Evolutionary conservation across 495 filamentous ascomycete species (phyloP), one percentile per base, ranked within the genome.

Genomic region (Xylona heveae): DNA sequence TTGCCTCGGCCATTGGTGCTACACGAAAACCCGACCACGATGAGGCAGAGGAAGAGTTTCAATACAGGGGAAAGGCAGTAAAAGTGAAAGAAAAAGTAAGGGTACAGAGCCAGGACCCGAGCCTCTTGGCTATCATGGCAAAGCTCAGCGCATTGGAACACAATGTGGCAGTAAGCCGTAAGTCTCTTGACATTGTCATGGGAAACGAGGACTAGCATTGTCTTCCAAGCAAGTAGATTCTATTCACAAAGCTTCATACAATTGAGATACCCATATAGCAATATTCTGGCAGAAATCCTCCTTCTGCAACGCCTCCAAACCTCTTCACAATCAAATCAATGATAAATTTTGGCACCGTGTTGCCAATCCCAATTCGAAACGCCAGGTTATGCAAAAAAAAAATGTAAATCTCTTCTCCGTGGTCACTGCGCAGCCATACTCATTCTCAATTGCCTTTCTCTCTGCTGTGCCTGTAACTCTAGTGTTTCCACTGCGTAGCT

Each of bases 71-170:
- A 0, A 58, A 68, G 30, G 75, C 84, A 28, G 84, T 94, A 0
- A 69, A 62, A 26, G 90, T 97, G 13, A 71, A 65, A 39, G 88
- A 95, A 43, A 92, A 93, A 50, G 66, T 97, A 6, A 64, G 70
- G 19, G 79, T 95, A 4, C 88, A 93, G 55, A 84, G 71, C 35
- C 78, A 83, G 34, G 88, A 97, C 46, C 90, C 88, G 19, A 80
- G 71, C 46, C 41, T 97, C 39, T 66, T 97, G 54, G 68, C 74
- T n/a, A 59, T 84, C 10, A 74, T 78, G 56, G 76, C 81, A 3
- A 97, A 97, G 54, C 50, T 97, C 52, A 72, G 63, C 18, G 80
- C 79, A 14, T 48, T 95, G 35, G 74, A 81, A 31, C 70, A 84
- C 44, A 67, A 67, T 33, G 59, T 94, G 6, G 58, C 50, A 33